Evolutionary conservation across 2,329 filamentous ascomycete genomes (phyloP).

Genomic region (Hawksworthiomyces lignivorus): DNA sequence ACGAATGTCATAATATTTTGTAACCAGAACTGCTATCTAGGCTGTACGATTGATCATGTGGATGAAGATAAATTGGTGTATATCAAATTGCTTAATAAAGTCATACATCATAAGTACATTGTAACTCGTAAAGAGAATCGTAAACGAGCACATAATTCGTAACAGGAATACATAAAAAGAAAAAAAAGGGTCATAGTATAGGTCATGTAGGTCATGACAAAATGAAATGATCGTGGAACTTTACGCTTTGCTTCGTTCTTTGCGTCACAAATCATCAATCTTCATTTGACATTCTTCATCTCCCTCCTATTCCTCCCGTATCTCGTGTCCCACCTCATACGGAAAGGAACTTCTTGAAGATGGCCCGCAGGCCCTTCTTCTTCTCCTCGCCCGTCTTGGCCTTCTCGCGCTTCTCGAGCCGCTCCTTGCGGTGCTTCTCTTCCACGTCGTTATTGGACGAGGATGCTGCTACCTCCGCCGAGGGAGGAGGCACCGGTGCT

Average conservation of each 20-base stretch:
- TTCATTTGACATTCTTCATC: not conserved
- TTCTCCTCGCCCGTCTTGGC: slow-evolving; percentile 12
- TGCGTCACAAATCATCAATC: not conserved
- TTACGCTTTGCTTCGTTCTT: not conserved
- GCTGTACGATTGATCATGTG: too few relatives aligned
- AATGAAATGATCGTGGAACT: not conserved
- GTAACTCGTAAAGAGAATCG: too few relatives aligned
- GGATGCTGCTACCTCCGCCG: slow-evolving; percentile 4
- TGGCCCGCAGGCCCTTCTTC: slow-evolving; percentile 12
- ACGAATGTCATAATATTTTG: too few relatives aligned
- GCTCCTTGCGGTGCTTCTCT: slow-evolving; percentile 16
- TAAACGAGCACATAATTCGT: too few relatives aligned
- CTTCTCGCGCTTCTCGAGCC: slow-evolving; percentile 15
- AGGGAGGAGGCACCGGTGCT: slow-evolving; percentile 1
- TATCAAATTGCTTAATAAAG: too few relatives aligned
- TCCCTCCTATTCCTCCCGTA: too few relatives aligned
- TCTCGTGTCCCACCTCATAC: too few relatives aligned
- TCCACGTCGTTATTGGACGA: slow-evolving; percentile 6
- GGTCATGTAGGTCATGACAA: too few relatives aligned
- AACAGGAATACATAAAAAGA: not conserved
- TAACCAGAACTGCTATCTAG: too few relatives aligned
- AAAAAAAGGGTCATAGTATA: too few relatives aligned
- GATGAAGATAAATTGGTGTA: too few relatives aligned
- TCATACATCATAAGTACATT: too few relatives aligned
- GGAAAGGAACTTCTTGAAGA: slow-evolving; percentile 14